Conservation (phyloP, 164 flowering plant genomes). For the Paratinospora sagittata region DNA sequence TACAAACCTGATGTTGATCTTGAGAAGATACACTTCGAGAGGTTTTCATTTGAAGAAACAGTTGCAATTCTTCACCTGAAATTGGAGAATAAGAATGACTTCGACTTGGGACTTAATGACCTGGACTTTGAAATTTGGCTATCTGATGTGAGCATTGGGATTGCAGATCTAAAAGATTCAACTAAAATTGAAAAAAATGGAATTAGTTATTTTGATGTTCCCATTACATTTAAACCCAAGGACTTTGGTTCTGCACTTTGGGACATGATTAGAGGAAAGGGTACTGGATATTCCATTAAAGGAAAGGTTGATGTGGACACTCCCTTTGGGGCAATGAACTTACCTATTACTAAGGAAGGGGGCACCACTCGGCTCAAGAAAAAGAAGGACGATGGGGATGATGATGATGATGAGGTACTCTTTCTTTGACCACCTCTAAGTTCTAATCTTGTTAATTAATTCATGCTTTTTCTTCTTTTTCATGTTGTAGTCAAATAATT, state of each 20-base stretch:
- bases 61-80: slow-evolving; percentile 64
- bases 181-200: slow-evolving; percentile 54
- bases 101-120: slow-evolving; percentile 58
- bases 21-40: slow-evolving; percentile 60
- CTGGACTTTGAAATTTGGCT: slow-evolving; percentile 75
- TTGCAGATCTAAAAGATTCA: slow-evolving; percentile 50
- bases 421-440: background rate
- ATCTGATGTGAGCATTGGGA: slow-evolving; percentile 56
- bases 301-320: slow-evolving; percentile 67
- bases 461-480: background rate
- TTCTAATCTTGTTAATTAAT: background rate
- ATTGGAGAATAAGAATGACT: slow-evolving; percentile 73
- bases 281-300: slow-evolving; percentile 68
- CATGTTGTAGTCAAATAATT: background rate
- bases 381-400: slow-evolving; percentile 50
- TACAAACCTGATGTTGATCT: slow-evolving; percentile 73
- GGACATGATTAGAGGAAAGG: slow-evolving; percentile 83
- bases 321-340: slow-evolving; percentile 78
- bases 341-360: slow-evolving; percentile 72
- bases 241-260: slow-evolving; percentile 83
- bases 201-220: slow-evolving; percentile 46
- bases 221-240: slow-evolving; percentile 77
- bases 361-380: slow-evolving; percentile 74
- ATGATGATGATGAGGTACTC: slow-evolving; percentile 39
- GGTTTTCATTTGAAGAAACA: slow-evolving; percentile 74